Evolutionary conservation across 139 green algal genomes (phyloP), one percentile per base, ranked within the genome.

Genomic region (Limnomonas spitsbergensis): DNA sequence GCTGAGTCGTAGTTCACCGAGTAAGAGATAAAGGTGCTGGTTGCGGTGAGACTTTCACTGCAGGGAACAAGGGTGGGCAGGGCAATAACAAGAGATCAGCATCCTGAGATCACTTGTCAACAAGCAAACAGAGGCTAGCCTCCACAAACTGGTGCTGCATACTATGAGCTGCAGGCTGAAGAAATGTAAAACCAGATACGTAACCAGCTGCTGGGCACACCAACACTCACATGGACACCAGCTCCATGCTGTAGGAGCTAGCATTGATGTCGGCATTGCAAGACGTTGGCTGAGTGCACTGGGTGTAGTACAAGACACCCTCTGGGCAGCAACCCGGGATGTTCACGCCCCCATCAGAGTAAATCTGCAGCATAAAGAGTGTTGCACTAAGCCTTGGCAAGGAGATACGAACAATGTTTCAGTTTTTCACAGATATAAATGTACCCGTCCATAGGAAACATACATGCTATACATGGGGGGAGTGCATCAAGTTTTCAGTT

Each of bases 281-380:
- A 3, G 73, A 2, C 26, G 2, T 31, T 6, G 76, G 67, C 3
- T 32, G 2, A 6, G 78, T 69, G 14, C 36, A n/a, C n/a, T n/a
- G 67, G 78, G 39, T 80, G 40, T 76, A 75, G 74, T 69, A 38
- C 20, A 83, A 2, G 38, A 87, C 78, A 31, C 82, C 82, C 78
- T 87, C 78, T 6, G 82, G 82, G 78, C 82, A 87, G 82, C 82
- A 87, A 1, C 7, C 31, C 1, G 82, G 74, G 3, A 84, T 54
- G 26, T 76, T 67, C 2, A 75, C 24, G 66, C 66, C 76, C 38
- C 66, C 66, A 69, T 81, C 40, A 24, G 66, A 70, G 32, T 53
- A 81, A 1, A 69, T 38, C 75, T 80, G 73, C 26, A 38, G 29
- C 26, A 29, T 2, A 35, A 56, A 36, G 69, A 70, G 9, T 36